These are phyloP conservation scores for Magnaporthiopsis rhizophila DNA, from an alignment of 2,329 filamentous ascomycete species.

Conservation along the genomic window DNA sequence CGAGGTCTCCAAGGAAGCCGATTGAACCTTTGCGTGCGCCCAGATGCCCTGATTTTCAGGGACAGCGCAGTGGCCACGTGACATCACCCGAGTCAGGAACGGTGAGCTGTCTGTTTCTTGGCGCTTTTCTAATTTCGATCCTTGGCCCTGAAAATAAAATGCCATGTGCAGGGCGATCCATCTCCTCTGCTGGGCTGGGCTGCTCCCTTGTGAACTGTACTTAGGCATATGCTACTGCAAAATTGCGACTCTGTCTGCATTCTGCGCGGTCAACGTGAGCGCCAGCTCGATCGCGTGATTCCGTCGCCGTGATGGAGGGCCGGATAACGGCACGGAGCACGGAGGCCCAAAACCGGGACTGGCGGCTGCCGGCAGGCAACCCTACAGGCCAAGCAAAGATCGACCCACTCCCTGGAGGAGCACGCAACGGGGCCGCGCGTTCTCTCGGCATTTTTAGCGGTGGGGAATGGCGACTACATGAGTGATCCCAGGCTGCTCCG, in stretches of 20 bases:
- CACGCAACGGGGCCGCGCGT: too few relatives aligned
- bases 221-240: background rate
- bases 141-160: background rate
- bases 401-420: too few relatives aligned
- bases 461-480: background rate
- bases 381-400: too few relatives aligned
- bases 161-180: background rate
- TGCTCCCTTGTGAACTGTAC: background rate
- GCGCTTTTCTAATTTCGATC: background rate
- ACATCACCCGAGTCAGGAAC: background rate
- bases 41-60: too few relatives aligned
- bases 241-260: background rate
- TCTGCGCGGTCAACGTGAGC: background rate
- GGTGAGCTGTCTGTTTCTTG: background rate
- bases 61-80: too few relatives aligned
- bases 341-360: background rate
- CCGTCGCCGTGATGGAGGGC: background rate
- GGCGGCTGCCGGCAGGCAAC: background rate
- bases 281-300: background rate
- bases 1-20: background rate
- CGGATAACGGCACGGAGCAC: background rate
- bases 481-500: background rate
- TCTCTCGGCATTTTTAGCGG: background rate
- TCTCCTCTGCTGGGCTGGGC: too few relatives aligned
- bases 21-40: too few relatives aligned